Base-by-base conservation (phyloP, 2,329 filamentous ascomycete species). In the Clonostachys rosea region DNA sequence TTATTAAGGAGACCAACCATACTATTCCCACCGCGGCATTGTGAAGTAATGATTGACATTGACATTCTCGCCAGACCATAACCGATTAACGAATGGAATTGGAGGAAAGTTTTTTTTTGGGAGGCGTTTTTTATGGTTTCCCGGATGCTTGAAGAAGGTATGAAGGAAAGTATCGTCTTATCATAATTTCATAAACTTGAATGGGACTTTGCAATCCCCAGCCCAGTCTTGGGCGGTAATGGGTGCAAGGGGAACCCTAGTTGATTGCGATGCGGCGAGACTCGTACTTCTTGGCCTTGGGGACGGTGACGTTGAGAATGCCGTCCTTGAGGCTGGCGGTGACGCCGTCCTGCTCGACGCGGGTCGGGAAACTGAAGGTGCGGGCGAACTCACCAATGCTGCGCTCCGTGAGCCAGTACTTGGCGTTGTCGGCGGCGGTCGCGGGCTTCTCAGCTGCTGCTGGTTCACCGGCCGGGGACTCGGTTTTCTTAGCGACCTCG, bases 341-440 rank as follows among this genome's bases (percentile, higher is more conserved):
- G 47, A 89, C 84, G 4, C 58, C 66, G 14, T 83, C 79, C 56
- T 80, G 76, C 58, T 87, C 81, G 50, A 89, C 75, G 30, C 76
- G 77, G 45, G 67, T 66, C 1, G 84, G 82, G 71, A 89, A 89
- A 62, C 71, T 79, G 70, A 89, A 89, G 49, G 74, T 79, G 52
- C 86, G 79, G 43, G 78, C 74, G 68, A 89, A 89, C 54, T 83
- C 76, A 61, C 85, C 85, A 49, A 84, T 68, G 50, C 74, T 78
- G 56, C 83, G 81, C 69, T 88, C 84, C 35, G 74, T 73, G 51
- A 84, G 70, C 88, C 87, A 92, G 75, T 84, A 91, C 67, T 81
- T 84, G 56, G 71, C 65, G 41, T 70, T 66, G 50, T 74, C 68
- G 43, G 56, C 56, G 6, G 63, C 54, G 52, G 67, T 63, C 49